Evolutionary conservation across 202 grass and related monocot genomes (phyloP), one percentile per base, ranked within the genome.

Genomic region (Panicum virgatum): DNA sequence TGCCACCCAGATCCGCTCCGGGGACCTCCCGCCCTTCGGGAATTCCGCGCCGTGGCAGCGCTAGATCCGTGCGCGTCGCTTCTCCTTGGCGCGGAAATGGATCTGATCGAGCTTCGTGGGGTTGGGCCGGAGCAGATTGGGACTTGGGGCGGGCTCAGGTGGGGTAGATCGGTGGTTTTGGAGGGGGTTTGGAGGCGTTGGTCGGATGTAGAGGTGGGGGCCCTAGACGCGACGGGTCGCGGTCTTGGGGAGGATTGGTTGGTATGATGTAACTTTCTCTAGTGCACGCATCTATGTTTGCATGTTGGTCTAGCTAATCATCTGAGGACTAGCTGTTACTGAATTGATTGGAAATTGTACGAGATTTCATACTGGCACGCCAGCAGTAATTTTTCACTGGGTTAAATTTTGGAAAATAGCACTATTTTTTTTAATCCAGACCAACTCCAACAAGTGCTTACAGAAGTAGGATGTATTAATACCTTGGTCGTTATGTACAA

Each of bases 1-100:
- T 22, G 36, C 72, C 23, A 13, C 26, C 15, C 61, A 79, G 68
- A 88, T 91, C 77, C 82, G 76, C 69, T 42, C 13, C 75, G 25
- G 38, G 36, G 46, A 0, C 14, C 16, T 19, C 14, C 36, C 57
- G 57, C 70, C 47, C 76, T 12, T 43, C 38, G 23, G 2, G 42
- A 66, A 69, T 83, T 90, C 52, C 30, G 67, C 59, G 34, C 14
- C 52, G 23, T 47, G 3, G 27, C 29, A 3, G 30, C 42, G 34
- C 34, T 78, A 61, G 88, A 83, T 90, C 83, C 76, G 59, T 4
- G 61, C 67, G 39, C 62, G 37, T 9, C 5, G 29, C 32, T 42
- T 22, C 52, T 74, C 54, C 25, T 0, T 5, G 9, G 53, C 20
- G 62, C 48, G 26, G 73, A 20, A 69, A 23, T 45, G 38, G 51